A percentile compares a stretch with the other conserved stretches of the same genome.
Evolutionary conservation across 108 stramenopile genomes (phyloP).

Genomic region (Mediolabrus comicus): DNA sequence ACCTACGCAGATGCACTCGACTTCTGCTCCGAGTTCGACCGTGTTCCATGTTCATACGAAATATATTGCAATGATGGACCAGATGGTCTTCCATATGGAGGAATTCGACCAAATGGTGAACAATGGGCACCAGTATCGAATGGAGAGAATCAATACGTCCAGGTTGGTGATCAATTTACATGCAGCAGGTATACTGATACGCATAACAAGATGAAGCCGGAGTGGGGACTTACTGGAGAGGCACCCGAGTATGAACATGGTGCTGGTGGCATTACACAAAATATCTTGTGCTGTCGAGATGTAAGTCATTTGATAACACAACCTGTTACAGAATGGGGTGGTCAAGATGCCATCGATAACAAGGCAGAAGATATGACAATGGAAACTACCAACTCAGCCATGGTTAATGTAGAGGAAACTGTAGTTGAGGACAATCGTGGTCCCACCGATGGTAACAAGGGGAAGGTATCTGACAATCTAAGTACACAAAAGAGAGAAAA

Average conservation of each 20-base stretch:
- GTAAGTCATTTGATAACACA: constrained; percentile 15
- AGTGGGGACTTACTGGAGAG: constrained; percentile 24
- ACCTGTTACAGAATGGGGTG: constrained; percentile 24
- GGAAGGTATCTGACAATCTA: not conserved
- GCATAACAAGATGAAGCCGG: constrained; percentile 20
- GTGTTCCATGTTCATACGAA: constrained; percentile 17
- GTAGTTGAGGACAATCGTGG: not conserved
- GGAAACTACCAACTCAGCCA: constrained; percentile 14
- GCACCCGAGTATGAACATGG: constrained; percentile 31
- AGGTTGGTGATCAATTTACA: constrained; percentile 1
- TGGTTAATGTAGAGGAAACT: not conserved
- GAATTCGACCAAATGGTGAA: constrained; percentile 13
- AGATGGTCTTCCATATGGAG: constrained; percentile 7
- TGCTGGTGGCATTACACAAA: constrained; percentile 42
- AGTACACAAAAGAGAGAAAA: not conserved
- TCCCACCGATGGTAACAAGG: not conserved
- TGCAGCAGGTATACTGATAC: constrained; percentile 4
- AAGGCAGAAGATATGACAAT: constrained; percentile 7
- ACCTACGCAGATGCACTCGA: constrained; percentile 8
- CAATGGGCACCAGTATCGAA: constrained; percentile 25
- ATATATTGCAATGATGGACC: not conserved
- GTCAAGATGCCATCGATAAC: constrained; percentile 5
- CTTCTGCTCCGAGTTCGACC: constrained; percentile 3
- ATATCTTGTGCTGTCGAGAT: constrained; percentile 33
- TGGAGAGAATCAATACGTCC: constrained; percentile 17